These are phyloP conservation scores for Fusarium albosuccineum DNA, from an alignment of 2,329 filamentous ascomycete genomes.

Conservation along the genomic window DNA sequence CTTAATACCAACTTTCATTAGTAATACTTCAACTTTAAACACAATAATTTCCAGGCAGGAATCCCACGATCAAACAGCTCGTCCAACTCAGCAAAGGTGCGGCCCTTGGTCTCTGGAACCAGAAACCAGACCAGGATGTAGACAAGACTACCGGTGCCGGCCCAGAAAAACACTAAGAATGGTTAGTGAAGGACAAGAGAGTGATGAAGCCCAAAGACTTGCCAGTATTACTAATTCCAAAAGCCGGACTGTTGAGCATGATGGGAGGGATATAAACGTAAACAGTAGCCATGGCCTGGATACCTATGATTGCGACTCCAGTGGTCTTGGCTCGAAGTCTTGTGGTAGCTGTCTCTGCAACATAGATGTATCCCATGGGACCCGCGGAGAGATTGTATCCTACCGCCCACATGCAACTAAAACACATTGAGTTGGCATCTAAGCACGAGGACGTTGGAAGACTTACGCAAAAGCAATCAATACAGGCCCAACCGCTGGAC, in stretches of 20 bases:
- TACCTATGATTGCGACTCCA: background rate
- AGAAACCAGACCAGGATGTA: constrained; percentile 11
- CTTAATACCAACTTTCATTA: no score
- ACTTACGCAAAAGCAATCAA: background rate
- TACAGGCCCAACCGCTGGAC: background rate
- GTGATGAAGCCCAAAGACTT: background rate
- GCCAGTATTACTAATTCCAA: background rate
- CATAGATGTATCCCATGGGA: background rate
- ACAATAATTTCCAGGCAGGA: constrained; percentile 36
- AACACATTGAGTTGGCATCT: background rate
- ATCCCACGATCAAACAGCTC: constrained; percentile 32
- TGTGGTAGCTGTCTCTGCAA: background rate
- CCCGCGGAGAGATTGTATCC: background rate
- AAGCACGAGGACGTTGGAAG: no score
- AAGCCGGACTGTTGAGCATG: constrained; percentile 20
- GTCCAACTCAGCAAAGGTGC: constrained; percentile 32
- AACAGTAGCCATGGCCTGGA: constrained; percentile 15
- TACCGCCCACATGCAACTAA: background rate
- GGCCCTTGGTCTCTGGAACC: constrained; percentile 33
- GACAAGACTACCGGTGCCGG: constrained; percentile 18
- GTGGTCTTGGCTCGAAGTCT: background rate
- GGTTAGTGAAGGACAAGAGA: no score
- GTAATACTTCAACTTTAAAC: no score
- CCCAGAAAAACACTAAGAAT: constrained; percentile 23
- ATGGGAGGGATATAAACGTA: constrained; percentile 32